Evolutionary conservation across 2,329 filamentous ascomycete genomes (phyloP).

Genomic region (Didymella arachidicola): DNA sequence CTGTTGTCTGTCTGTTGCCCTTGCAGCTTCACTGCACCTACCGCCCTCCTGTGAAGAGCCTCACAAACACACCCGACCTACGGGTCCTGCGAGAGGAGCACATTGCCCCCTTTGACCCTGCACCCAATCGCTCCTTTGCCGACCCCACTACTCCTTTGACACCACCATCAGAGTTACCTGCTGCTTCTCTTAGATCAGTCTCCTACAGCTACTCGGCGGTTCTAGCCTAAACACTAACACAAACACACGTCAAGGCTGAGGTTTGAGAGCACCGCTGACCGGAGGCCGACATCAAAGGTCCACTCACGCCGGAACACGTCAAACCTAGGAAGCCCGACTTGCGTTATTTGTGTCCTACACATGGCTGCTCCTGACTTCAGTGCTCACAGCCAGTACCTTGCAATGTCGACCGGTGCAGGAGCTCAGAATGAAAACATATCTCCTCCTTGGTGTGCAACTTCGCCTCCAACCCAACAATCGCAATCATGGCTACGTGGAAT

Average conservation of each 20-base stretch:
- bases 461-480: conserved; percentile 27
- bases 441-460: conserved; percentile 28
- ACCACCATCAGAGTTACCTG: neutral
- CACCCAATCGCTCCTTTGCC: neutral
- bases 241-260: conserved; percentile 1
- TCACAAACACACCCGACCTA: conserved; percentile 23
- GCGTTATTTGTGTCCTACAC: conserved; percentile 1
- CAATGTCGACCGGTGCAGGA: conserved; percentile 28
- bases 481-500: conserved; percentile 22
- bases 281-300: conserved; percentile 2
- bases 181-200: neutral
- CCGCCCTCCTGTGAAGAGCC: conserved; percentile 31
- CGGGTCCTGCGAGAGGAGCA: conserved; percentile 14
- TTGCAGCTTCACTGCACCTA: conserved; percentile 19
- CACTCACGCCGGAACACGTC: conserved; percentile 13
- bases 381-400: conserved; percentile 25
- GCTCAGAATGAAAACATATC: conserved; percentile 31
- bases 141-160: neutral
- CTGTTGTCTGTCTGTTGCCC: conserved; percentile 18
- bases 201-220: neutral
- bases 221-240: conserved; percentile 1
- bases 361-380: conserved; percentile 43
- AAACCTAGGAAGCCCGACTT: neutral
- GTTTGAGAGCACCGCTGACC: neutral
- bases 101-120: neutral